Conservation (phyloP, 1,284 basidiomycete genomes). For the Cutaneotrichosporon sp. region DNA sequence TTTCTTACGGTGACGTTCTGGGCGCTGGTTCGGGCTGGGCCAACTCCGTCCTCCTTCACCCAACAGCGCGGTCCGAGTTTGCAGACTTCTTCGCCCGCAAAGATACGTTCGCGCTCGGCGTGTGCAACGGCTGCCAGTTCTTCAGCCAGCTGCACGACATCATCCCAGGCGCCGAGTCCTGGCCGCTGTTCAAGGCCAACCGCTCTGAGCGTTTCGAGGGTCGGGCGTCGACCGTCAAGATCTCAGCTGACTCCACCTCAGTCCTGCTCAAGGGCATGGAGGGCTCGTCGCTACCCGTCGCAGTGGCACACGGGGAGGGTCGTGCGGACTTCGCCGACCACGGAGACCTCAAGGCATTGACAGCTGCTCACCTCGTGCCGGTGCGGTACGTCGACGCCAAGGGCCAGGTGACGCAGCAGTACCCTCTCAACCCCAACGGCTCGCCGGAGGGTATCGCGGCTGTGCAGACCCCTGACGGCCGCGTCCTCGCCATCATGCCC, state of each 20-base stretch:
- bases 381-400: conserved; percentile 70
- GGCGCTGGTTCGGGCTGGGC: conserved; percentile 99
- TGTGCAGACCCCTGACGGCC: conserved; percentile 75
- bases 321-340: conserved; percentile 64
- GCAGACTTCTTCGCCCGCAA: conserved; percentile 70
- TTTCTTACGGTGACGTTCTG: conserved; percentile 97
- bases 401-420: conserved; percentile 63
- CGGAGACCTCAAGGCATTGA: conserved; percentile 50
- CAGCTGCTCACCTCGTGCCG: conserved; percentile 57
- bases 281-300: conserved; percentile 80
- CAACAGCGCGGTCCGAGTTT: conserved; percentile 69
- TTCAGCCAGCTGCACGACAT: conserved; percentile 80
- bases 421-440: conserved; percentile 96
- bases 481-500: conserved; percentile 92
- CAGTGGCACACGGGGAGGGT: conserved; percentile 95
- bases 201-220: conserved; percentile 86
- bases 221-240: conserved; percentile 72
- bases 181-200: conserved; percentile 92
- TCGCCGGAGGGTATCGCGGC: conserved; percentile 81
- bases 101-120: conserved; percentile 83
- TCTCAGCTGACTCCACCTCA: conserved; percentile 57
- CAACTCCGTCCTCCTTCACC: conserved; percentile 80
- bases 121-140: conserved; percentile 99
- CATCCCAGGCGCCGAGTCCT: conserved; percentile 76
- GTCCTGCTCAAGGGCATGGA: conserved; percentile 87